Base-by-base conservation (phyloP, 257 asterid genomes). In the Primulina tabacum region DNA sequence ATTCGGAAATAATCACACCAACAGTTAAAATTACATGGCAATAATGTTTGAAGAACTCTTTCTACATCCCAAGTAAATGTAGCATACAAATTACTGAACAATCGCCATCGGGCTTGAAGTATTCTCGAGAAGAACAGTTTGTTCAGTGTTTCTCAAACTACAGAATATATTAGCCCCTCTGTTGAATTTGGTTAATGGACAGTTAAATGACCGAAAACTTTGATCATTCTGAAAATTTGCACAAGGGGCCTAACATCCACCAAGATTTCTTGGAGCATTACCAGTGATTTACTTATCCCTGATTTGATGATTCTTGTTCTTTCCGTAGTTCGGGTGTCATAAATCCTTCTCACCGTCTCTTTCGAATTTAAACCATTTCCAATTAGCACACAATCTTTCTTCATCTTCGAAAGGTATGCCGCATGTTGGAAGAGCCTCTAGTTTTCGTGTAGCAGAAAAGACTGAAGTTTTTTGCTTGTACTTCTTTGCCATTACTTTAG, bases 331-430 rank as follows among this genome's bases (percentile, higher is more conserved):
- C 47, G 24, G 32, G n/a, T 11, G 4, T 76, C 76, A 83, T 9
- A 76, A 70, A 65, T 60, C 76, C 43, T 75, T 69, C 64, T 71
- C 73, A 30, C 26, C 24, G 33, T 81, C 88, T 68, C 78, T 77
- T 69, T 89, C 89, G 37, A 94, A 94, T 64, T 78, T 82, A 61
- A 94, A 91, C 97, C 99, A 94, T 70, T 84, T 78, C 96, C 97
- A 91, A 82, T 90, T 91, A 65, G 97, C 86, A 71, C 86, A 85
- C 67, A 83, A 43, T 63, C 64, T 85, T 77, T 85, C 96, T 75
- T 88, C 97, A 47, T 87, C 90, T 78, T 78, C 89, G 14, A 90
- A 90, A 66, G 92, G 96, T 72, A 89, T 77, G 50, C 78, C 75
- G 1, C 86, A 80, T 20, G 67, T 56, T 2, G 92, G 81, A 69